Percentiles rank a stretch among this genome's conserved stretches.
Conservation (phyloP, 352 stramenopile species). For the Pythium brachiatum region DNA sequence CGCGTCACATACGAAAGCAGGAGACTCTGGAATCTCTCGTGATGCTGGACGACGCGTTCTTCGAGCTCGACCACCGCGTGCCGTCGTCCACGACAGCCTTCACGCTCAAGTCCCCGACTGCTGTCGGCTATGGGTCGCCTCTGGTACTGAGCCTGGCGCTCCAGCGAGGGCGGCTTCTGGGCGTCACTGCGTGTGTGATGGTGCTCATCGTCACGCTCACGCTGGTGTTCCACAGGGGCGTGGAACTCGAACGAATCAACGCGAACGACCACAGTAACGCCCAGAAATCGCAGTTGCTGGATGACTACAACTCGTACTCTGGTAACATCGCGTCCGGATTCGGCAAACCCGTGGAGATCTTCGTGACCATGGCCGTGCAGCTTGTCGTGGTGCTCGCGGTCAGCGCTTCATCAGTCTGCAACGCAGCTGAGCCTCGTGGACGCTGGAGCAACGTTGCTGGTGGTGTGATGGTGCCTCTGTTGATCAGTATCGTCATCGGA, state of each 20-base stretch:
- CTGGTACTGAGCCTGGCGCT: background rate
- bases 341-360: background rate
- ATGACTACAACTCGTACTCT: slow-evolving; percentile 6
- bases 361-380: background rate
- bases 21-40: background rate
- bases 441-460: background rate
- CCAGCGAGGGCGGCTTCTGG: background rate
- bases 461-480: background rate
- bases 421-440: background rate
- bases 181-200: background rate
- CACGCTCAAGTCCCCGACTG: background rate
- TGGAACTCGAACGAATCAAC: background rate
- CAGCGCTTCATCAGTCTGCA: background rate
- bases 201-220: background rate
- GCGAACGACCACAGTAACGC: background rate
- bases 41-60: background rate
- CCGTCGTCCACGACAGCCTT: background rate
- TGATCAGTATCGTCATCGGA: background rate
- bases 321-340: slow-evolving; percentile 3
- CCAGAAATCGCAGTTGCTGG: background rate
- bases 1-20: background rate
- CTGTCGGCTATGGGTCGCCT: background rate
- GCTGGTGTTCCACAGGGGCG: background rate
- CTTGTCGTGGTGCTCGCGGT: background rate
- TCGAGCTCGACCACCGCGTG: background rate